Conservation (phyloP, 1,284 basidiomycete species). For the Baeospora myosura region DNA sequence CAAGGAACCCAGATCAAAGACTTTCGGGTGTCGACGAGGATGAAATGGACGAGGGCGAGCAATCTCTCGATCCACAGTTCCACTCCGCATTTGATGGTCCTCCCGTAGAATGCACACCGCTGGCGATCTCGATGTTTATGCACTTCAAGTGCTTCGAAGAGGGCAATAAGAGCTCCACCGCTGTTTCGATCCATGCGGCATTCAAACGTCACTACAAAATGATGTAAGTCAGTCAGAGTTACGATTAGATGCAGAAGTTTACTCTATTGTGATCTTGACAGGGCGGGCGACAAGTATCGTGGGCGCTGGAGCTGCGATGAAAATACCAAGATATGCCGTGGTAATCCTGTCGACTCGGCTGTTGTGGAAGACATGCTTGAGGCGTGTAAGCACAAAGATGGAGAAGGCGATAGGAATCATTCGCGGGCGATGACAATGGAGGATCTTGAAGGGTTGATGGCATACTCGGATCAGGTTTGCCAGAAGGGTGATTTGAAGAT, state of each 20-base stretch:
- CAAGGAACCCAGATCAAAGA: neutral
- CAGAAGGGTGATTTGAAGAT: neutral
- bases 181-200: neutral
- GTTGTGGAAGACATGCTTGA: slow-evolving; percentile 6
- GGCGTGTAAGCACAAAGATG: slow-evolving; percentile 9
- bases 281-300: slow-evolving; percentile 8
- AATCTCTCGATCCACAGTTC: no score
- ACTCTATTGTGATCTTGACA: neutral
- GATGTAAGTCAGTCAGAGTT: neutral
- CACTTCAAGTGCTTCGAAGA: neutral
- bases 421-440: slow-evolving; percentile 5
- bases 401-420: slow-evolving; percentile 7
- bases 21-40: neutral
- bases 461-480: neutral
- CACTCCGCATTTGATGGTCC: neutral
- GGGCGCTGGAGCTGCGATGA: slow-evolving; percentile 4
- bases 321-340: neutral
- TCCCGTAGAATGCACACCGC: neutral
- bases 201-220: neutral
- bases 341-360: slow-evolving; percentile 8
- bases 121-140: neutral
- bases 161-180: neutral
- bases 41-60: no score
- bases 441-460: neutral
- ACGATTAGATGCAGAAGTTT: neutral